phyloP scores from a whole-genome alignment of 108 stramenopile species.

The Epithemia pelagica region DNA sequence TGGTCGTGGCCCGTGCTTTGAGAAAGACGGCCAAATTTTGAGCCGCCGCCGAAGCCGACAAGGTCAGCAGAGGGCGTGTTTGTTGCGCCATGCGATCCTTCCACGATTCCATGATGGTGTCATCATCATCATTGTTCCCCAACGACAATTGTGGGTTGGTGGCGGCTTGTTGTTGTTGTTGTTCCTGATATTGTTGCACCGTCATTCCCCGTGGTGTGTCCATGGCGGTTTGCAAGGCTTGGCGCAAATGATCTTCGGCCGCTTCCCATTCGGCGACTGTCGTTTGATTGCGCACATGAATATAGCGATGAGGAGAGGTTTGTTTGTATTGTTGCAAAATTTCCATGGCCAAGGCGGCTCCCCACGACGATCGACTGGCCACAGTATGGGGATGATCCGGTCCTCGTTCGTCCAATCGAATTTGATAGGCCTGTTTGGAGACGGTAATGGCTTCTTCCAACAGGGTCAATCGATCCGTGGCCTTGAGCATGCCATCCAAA shows the following conservation, averaged over 20 bases:
- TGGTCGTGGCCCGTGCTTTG: slow-evolving; percentile 53
- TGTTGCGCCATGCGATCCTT: no score
- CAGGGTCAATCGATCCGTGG: slow-evolving; percentile 61
- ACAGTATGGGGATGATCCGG: slow-evolving; percentile 68
- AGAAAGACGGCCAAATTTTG: slow-evolving; percentile 85
- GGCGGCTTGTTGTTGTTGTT: slow-evolving; percentile 12
- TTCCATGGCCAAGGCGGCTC: slow-evolving; percentile 61
- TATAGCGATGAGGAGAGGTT: slow-evolving; percentile 9
- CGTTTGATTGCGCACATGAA: slow-evolving; percentile 13
- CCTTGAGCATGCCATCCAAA: slow-evolving; percentile 54
- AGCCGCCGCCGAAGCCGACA: slow-evolving; percentile 76
- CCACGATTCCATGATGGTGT: no score
- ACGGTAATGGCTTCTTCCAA: slow-evolving; percentile 69
- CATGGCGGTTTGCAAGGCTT: slow-evolving; percentile 54
- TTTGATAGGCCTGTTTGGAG: slow-evolving; percentile 67
- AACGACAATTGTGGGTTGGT: neutral
- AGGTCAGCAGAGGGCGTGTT: slow-evolving; percentile 32
- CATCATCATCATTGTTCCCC: no score
- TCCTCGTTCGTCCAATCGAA: slow-evolving; percentile 66
- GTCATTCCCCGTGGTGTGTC: slow-evolving; percentile 63
- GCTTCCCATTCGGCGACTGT: slow-evolving; percentile 52
- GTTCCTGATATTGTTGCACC: slow-evolving; percentile 22
- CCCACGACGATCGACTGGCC: slow-evolving; percentile 51
- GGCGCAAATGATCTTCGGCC: slow-evolving; percentile 72
- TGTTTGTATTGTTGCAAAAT: slow-evolving; percentile 54